These are phyloP conservation scores for Pachyrhizus erosus DNA, from an alignment of 306 rosid species.

Conservation along the genomic window DNA sequence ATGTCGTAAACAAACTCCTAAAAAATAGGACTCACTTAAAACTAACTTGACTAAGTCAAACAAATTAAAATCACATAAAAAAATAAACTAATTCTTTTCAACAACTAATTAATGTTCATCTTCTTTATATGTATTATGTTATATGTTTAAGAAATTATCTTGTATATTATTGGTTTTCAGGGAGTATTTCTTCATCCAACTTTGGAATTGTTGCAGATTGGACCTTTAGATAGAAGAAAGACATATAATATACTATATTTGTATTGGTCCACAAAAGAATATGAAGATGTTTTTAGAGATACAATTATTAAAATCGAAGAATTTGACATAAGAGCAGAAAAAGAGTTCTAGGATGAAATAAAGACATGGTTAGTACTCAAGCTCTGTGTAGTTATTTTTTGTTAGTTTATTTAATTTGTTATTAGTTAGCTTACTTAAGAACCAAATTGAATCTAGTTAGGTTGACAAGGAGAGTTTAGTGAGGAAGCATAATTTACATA, in stretches of 20 bases:
- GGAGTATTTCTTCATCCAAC: constrained; percentile 64
- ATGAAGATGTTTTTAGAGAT: constrained; percentile 52
- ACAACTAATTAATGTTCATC: constrained; percentile 37
- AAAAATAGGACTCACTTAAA: too few species aligned
- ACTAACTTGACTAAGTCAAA: too few species aligned
- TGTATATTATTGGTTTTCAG: constrained; percentile 60
- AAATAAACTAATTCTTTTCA: too few species aligned
- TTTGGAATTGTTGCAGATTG: constrained; percentile 85
- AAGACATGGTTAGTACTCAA: constrained; percentile 81
- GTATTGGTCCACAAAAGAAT: constrained; percentile 60
- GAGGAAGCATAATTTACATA: constrained; percentile 86
- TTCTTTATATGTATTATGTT: constrained; percentile 26
- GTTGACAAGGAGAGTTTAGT: constrained; percentile 85
- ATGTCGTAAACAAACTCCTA: too few species aligned
- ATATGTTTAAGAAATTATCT: constrained; percentile 41
- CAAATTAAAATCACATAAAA: too few species aligned
- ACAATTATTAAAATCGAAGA: constrained; percentile 42
- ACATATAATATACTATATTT: constrained; percentile 78
- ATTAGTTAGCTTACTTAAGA: constrained; percentile 36
- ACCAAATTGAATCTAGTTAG: constrained; percentile 52
- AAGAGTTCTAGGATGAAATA: constrained; percentile 85
- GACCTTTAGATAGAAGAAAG: constrained; percentile 84
- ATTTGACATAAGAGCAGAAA: constrained; percentile 74
- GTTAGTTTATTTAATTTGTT: constrained; percentile 40
- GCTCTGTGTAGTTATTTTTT: constrained; percentile 35